Evolutionary conservation across 495 filamentous ascomycete genomes (phyloP), one percentile per base, ranked within the genome.

Genomic region (Choiromyces venosus): DNA sequence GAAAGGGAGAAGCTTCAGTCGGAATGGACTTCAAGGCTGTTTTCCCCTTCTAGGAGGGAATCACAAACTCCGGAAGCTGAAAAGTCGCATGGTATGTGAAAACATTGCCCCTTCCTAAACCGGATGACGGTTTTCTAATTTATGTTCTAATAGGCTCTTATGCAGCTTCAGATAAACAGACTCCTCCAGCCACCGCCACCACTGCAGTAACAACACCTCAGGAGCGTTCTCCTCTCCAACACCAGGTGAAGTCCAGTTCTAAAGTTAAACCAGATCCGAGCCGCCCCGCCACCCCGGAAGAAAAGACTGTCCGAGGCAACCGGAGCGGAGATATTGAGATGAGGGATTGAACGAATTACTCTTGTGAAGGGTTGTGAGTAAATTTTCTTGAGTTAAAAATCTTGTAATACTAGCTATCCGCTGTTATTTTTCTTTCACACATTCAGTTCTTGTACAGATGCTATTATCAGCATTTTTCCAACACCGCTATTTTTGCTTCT

Each of bases 1-100:
- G 77, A 79, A 44, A 79, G 78, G 37, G 66, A 76, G 52, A 66
- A 37, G 18, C 78, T 73, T n/a, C 76, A 80, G 38, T 64, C 38
- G 5, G 77, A 79, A 64, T 80, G 78, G 78, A 61, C 68, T 6
- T 66, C 75, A n/a, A 72, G 68, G 52, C 33, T 77, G 39, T 76
- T 76, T 38, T 18, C 42, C 29, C 25, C 52, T 25, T 61, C 52
- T 2, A 73, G 66, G 33, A 70, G 75, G 52, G 65, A 69, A 65
- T 29, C 65, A 10, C 66, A 69, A 12, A 37, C 37, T 64, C 52
- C 71, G 66, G 69, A 77, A 46, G 71, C 56, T n/a, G 40, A 75
- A 61, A 66, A 46, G 70, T 71, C 36, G 36, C 61, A 65, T 33
- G 40, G 66, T 37, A 68, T 0, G 35, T 68, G 71, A 66, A 71